Base-by-base conservation (phyloP, 2,329 filamentous ascomycete species). In the Chalaropsis thielavioides region DNA sequence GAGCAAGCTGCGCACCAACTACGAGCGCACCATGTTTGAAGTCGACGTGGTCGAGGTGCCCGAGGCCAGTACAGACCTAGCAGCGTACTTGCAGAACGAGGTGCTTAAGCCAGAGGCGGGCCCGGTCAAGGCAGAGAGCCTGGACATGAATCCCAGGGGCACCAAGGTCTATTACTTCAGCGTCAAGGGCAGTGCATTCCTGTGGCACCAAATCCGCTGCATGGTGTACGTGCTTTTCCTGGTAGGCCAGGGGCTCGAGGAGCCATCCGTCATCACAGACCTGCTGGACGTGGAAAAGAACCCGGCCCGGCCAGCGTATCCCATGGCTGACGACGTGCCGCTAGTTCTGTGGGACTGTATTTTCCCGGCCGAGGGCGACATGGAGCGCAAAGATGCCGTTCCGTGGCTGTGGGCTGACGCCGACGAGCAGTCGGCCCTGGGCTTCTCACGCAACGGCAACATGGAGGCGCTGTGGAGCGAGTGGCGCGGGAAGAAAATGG, bases 181-280 rank as follows among this genome's bases (percentile, higher is more conserved):
- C 66, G 85, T 99, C 49, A 85, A 92, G 69, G 94, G 94, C 22
- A 91, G 88, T 7, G 94, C 92, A 1, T 99, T 99, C 75, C 77
- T 99, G 59, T 99, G 94, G 94, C 94, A 99, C 76, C 94, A 99
- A 76, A 95, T 99, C 69, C 86, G 94, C 27, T 90, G 92, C 77
- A 92, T 99, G 83, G 86, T 95, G n/a, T 84, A 87, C 17, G 79
- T 97, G 6, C 78, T 99, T n/a, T 97, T 99, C 77, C 79, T 94
- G 11, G 85, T 97, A 8, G 94, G 90, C 35, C 94, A 99, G 76
- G 85, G 90, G 0, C 82, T 95, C 17, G 94, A 99, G 74, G 73
- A 79, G 35, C 88, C 92, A 0, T 81, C 81, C 0, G 76, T 97
- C 15, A 79, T 97, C 54, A 80, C 83, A 62, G 80, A 86, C 27